Percentiles rank a stretch among this genome's conserved stretches.
phyloP scores from a whole-genome alignment of 441 rosid species.

The Syzygium syzygioides region DNA sequence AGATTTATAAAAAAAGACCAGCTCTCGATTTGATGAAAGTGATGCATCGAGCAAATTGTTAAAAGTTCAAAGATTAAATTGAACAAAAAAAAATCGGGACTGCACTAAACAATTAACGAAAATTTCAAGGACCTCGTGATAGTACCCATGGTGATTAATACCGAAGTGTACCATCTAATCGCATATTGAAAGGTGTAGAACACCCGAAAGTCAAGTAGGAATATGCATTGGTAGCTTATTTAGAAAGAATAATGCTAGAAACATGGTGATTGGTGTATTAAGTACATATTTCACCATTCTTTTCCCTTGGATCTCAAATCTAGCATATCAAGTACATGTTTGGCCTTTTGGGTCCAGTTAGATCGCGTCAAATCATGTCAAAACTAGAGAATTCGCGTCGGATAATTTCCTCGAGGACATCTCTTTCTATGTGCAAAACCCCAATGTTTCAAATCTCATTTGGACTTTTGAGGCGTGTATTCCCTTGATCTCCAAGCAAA shows the following conservation, averaged over 20 bases:
- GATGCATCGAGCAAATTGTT: background rate
- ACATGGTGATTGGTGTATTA: background rate
- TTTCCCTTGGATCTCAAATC: background rate
- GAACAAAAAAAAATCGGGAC: background rate
- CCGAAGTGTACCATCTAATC: background rate
- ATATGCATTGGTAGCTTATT: background rate
- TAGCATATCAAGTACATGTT: background rate
- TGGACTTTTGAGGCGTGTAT: background rate
- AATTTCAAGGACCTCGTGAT: background rate
- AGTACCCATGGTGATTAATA: background rate
- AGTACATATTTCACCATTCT: background rate
- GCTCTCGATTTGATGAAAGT: background rate
- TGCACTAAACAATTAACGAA: background rate
- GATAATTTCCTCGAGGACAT: background rate
- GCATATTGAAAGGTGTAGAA: background rate
- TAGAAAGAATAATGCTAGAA: background rate
- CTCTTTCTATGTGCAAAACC: background rate
- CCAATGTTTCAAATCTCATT: background rate
- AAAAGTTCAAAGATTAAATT: background rate
- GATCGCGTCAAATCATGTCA: background rate
- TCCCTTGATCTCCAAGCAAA: background rate
- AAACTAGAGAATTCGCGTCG: background rate
- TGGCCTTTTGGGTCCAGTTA: background rate
- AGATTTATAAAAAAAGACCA: background rate
- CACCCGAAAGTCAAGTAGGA: background rate